Evolutionary conservation across 164 flowering plant species (phyloP), one percentile per base, ranked within the genome.

Genomic region (Warburgia ugandensis): DNA sequence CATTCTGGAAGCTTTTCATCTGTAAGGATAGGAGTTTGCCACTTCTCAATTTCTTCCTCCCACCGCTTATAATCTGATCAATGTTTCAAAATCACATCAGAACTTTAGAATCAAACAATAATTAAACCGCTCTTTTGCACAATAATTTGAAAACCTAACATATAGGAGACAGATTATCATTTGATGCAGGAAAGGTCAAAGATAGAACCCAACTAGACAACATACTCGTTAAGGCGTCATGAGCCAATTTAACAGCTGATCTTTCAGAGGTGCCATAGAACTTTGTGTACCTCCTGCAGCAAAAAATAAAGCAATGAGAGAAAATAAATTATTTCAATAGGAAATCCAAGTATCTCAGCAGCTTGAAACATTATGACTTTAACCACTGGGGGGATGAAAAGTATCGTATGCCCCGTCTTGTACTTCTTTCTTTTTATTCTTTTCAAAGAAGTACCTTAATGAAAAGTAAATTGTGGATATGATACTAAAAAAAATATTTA

Each of bases 41-140:
- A 94, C 56, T 73, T 79, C 70, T 94, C 97, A 43, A 94, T 94
- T 48, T 89, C 99, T 66, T 94, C 99, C 69, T 94, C 99, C 99
- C 99, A 94, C 31, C 71, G 56, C 68, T 73, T 86, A 46, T 94
- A 94, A 68, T 86, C 99, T 94, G 86, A 59, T 17, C 8, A 66
- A 48, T 17, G 36, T 26, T 45, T 25, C 45, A 52, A 52, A 59
- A 19, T 6, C 28, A 45, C 12, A 28, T 59, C 19, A 52, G 32
- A 29, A 39, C 25, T 22, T 45, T 29, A 37, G 31, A 52, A 22
- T 28, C 13, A 21, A 6, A 29, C n/a, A 4, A 41, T 19, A 0
- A n/a, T 22, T 14, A 12, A 27, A 45, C 31, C 20, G 13, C 14
- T 4, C 16, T 26, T 21, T 27, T 13, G 31, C 29, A 12, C 1